Conservation (phyloP, 805 yeast species). For the Ascoidea tarda region DNA sequence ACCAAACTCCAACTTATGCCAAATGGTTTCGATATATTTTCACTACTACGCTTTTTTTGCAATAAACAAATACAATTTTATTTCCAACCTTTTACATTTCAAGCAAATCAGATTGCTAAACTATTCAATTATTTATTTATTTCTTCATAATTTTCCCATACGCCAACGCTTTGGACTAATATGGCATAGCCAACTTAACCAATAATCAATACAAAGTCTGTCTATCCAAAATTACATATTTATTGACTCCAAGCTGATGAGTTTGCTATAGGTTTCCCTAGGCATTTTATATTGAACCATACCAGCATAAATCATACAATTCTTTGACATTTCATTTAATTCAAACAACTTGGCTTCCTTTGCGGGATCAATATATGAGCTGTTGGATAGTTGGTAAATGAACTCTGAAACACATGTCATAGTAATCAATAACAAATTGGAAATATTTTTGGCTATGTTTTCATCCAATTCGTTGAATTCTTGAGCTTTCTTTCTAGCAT, state of each 20-base stretch:
- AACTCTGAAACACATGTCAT: slow-evolving; percentile 64
- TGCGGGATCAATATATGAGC: slow-evolving; percentile 27
- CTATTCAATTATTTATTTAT: too few relatives aligned
- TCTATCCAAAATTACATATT: too few relatives aligned
- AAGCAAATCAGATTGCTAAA: too few relatives aligned
- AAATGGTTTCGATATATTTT: too few relatives aligned
- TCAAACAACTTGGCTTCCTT: slow-evolving; percentile 40
- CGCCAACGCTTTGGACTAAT: too few relatives aligned
- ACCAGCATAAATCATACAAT: slow-evolving; percentile 91
- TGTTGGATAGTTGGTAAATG: slow-evolving; percentile 23
- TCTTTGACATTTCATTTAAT: slow-evolving; percentile 54
- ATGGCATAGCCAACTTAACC: too few relatives aligned
- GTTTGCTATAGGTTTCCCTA: slow-evolving; percentile 56
- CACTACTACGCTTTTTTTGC: too few relatives aligned
- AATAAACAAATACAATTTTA: too few relatives aligned
- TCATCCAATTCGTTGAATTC: slow-evolving; percentile 54
- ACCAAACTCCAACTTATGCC: too few relatives aligned
- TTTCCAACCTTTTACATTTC: too few relatives aligned
- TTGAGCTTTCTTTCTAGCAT: slow-evolving; percentile 55
- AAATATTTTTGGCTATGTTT: slow-evolving; percentile 62
- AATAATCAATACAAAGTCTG: too few relatives aligned
- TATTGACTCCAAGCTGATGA: slow-evolving; percentile 42
- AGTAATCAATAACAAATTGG: slow-evolving; percentile 63
- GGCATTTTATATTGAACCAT: slow-evolving; percentile 92
- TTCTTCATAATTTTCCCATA: too few relatives aligned